phyloP scores from a whole-genome alignment of 306 rosid genomes.

The Castanospermum australe region DNA sequence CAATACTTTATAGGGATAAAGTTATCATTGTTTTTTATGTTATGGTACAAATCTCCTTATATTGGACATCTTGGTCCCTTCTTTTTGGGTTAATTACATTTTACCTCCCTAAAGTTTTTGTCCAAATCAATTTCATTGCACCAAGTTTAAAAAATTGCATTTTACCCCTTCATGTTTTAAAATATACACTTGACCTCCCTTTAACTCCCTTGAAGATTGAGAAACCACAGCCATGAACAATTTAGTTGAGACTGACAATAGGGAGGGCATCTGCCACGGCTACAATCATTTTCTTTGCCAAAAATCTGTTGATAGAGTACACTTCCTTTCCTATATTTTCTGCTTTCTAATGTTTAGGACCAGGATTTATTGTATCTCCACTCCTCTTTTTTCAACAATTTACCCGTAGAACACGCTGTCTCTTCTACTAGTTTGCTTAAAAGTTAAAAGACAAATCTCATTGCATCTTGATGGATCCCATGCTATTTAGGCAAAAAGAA shows the following conservation, averaged over 20 bases:
- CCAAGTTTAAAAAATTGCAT: not conserved
- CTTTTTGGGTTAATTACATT: not conserved
- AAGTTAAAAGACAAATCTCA: not conserved
- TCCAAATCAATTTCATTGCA: not conserved
- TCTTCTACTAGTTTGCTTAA: not conserved
- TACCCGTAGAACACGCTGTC: not conserved
- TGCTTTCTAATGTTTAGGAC: not conserved
- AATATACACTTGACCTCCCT: not conserved
- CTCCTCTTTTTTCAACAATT: not conserved
- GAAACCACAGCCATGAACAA: not conserved
- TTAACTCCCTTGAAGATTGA: not conserved
- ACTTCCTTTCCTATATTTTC: not conserved
- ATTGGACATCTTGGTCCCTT: not conserved
- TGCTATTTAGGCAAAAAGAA: not conserved
- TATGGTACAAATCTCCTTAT: not conserved
- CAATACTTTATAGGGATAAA: not conserved
- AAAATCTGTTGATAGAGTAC: not conserved
- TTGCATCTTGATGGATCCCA: not conserved
- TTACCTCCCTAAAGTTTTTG: not conserved
- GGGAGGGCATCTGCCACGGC: not conserved
- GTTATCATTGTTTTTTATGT: not conserved
- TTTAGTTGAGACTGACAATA: not conserved
- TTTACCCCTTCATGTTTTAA: not conserved
- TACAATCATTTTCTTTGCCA: not conserved
- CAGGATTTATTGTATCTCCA: not conserved